Evolutionary conservation across 139 green algal species (phyloP).

Genomic region (Chlamydomonas incerta): DNA sequence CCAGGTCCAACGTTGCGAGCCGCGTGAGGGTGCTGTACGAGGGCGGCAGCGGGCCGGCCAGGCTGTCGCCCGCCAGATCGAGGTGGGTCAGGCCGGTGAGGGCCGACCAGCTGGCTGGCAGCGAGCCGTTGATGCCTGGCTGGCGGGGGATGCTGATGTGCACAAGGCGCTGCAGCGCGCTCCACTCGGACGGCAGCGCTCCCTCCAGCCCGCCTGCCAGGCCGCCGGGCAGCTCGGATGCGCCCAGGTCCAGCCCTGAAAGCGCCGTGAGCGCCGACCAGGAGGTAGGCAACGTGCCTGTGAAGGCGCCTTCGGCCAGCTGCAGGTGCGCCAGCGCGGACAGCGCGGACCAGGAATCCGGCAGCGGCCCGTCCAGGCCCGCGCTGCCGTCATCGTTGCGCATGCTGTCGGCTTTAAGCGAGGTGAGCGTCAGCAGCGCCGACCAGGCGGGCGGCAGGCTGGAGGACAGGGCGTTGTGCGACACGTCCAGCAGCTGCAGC

Average conservation of each 20-base stretch:
- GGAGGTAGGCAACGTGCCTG: conserved; percentile 20
- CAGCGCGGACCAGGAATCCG: conserved; percentile 5
- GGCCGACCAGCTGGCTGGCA: not conserved
- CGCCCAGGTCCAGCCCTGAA: not conserved
- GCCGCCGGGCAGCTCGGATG: not conserved
- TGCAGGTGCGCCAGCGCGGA: not conserved
- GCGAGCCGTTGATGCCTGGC: not conserved
- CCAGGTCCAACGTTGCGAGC: not conserved
- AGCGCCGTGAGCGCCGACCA: conserved; percentile 20
- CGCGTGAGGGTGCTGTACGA: not conserved
- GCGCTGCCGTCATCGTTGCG: not conserved
- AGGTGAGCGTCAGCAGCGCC: not conserved
- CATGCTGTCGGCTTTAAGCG: not conserved
- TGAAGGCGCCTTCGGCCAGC: not conserved
- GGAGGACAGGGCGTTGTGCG: not conserved
- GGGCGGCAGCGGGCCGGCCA: conserved; percentile 32
- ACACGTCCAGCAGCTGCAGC: not conserved
- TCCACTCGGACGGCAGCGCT: not conserved
- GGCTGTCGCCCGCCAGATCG: not conserved
- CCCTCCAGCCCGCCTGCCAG: not conserved
- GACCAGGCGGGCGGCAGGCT: conserved; percentile 14
- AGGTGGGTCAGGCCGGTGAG: not conserved
- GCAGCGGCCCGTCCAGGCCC: conserved; percentile 27
- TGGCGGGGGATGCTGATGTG: too few relatives aligned
- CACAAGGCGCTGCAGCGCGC: not conserved